Conservation (phyloP, 306 rosid genomes). For the Hylodesmum podocarpum region DNA sequence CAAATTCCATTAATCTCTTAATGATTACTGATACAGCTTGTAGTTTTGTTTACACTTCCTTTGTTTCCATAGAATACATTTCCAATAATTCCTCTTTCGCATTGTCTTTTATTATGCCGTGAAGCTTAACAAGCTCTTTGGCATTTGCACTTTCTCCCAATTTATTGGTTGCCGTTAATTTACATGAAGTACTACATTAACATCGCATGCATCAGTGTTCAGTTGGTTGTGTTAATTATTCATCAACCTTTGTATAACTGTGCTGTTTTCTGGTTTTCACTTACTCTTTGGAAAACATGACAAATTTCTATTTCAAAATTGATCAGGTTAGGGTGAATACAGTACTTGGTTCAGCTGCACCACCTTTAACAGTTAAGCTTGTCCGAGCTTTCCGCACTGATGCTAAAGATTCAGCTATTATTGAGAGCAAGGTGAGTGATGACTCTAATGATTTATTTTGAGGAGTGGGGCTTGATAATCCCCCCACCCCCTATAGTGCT, state of each 20-base stretch:
- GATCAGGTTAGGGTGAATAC: conserved; percentile 87
- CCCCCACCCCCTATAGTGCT: not conserved
- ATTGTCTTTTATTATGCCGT: not conserved
- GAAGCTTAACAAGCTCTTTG: not conserved
- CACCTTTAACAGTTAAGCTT: conserved; percentile 82
- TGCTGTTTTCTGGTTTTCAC: conserved; percentile 8
- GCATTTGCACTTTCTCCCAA: not conserved
- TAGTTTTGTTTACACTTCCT: not conserved
- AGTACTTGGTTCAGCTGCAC: conserved; percentile 89
- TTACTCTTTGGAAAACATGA: conserved; percentile 1
- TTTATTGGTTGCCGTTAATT: conserved; percentile 16
- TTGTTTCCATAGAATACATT: not conserved
- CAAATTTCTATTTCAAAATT: conserved; percentile 25
- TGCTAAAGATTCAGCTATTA: conserved; percentile 60
- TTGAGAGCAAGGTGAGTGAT: conserved; percentile 61
- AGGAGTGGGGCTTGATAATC: conserved; percentile 5
- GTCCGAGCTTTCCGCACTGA: conserved; percentile 60
- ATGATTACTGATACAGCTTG: not conserved
- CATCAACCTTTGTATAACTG: not conserved
- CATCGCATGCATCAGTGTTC: not conserved
- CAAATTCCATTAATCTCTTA: not conserved
- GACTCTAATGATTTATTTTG: conserved; percentile 17
- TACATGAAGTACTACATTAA: conserved; percentile 11
- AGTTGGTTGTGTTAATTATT: not conserved
- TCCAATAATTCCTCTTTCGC: not conserved